Evolutionary conservation across 495 filamentous ascomycete genomes (phyloP), one percentile per base, ranked within the genome.

Genomic region (Penicillium bialowiezense): DNA sequence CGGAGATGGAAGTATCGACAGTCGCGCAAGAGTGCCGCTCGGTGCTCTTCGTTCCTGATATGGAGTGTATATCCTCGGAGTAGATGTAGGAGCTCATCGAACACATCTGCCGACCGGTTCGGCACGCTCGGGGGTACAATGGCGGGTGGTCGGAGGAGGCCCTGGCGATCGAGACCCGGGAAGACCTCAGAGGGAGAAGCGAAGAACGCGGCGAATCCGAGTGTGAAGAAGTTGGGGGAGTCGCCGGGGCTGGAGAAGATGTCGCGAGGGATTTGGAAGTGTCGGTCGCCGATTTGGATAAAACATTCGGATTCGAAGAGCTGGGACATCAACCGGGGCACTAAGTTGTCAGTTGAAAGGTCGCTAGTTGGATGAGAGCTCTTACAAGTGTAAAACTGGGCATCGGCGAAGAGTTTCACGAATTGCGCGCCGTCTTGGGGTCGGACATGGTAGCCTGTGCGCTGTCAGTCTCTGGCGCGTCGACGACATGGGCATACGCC

Each of bases 261-360:
- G 55, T 96, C 90, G 24, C 90, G 85, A 3, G 92, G 87, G 42
- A 98, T 89, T 56, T 90, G 87, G 68, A 98, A 98, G 56, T 89
- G 79, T 18, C 77, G 80, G 44, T 86, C 82, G 46, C 92, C 92
- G 54, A 98, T 90, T 29, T 87, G 85, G 55, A 95, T 90, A 71
- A 86, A 93, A 63, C 96, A 95, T 56, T 89, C 86, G 34, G 91
- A 88, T 58, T 92, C 89, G 65, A 95, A 96, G n/a, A 98, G 84
- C 65, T 92, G 91, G 13, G 88, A 89, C 59, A 90, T 91, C 39
- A 98, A 73, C 52, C 92, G 86, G 38, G 93, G 92, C 26, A 97
- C 82, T 89, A 26, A 8, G 8, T 4, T 8, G 23, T 26, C 8
- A 26, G 23, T 8, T 26, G 8, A 26, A 26, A 26, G 4, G 4